Evolutionary conservation across 768 basidiomycete species (phyloP), one percentile per base, ranked within the genome.

Genomic region (Psilocybe tampanensis): DNA sequence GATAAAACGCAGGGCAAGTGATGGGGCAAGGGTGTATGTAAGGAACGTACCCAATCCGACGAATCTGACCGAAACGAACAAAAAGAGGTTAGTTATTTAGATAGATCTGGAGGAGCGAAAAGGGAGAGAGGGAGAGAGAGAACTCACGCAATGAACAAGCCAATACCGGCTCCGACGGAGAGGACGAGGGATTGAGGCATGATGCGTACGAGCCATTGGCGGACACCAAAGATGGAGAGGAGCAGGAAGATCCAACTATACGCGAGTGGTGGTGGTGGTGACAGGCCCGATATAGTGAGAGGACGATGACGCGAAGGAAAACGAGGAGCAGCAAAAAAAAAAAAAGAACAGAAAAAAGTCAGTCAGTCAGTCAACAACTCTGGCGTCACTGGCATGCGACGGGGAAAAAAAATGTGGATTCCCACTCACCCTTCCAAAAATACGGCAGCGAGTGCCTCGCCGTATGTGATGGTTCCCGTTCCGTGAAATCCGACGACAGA

Each of bases 401-500:
- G n/a, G n/a, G n/a, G n/a, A n/a, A n/a, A n/a, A n/a, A n/a, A n/a
- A n/a, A n/a, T n/a, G n/a, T n/a, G n/a, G n/a, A n/a, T n/a, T n/a
- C n/a, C n/a, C n/a, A 18, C 18, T 23, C 34, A 90, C 87, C 91
- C 93, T 78, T 94, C 93, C 60, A 95, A 75, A 72, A 94, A 95
- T 43, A 94, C 89, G 21, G 93, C 93, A 13, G 86, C 84, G 18
- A 94, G 79, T 0, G 92, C 93, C 72, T 95, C 89, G 13, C 80
- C 77, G 68, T 92, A 95, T 8, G 82, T 78, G 66, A 94, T 85
- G 50, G 82, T 78, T 5, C 86, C 86, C 47, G 80, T 80, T 2
- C 93, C 92, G 64, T 92, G 88, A 74, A 86, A 88, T 12, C 93
- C 93, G 22, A 95, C 93, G 13, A 94, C 85, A 17, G 90, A 92